These are phyloP conservation scores for Geranomyces variabilis DNA, from an alignment of 192 early-diverging fungal genomes.

Conservation along the genomic window DNA sequence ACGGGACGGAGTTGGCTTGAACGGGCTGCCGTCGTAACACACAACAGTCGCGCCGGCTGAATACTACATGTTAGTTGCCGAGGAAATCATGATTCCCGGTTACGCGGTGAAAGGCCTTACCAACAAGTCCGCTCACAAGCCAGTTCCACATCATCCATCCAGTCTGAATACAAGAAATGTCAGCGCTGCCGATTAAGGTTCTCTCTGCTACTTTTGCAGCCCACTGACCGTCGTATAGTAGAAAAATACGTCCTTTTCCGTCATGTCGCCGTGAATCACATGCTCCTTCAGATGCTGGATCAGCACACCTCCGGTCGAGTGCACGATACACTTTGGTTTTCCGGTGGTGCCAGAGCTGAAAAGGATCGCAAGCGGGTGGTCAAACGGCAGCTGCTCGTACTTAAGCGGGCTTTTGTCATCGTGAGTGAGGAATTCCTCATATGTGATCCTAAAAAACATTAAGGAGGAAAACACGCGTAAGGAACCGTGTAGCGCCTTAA, in stretches of 20 bases:
- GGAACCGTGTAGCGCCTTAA: no score
- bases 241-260: conserved; percentile 77
- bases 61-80: no score
- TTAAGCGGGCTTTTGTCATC: conserved; percentile 45
- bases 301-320: conserved; percentile 86
- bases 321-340: conserved; percentile 95
- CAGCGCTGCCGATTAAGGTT: background rate
- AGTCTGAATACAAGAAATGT: conserved; percentile 40
- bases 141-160: conserved; percentile 99
- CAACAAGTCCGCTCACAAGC: conserved; percentile 78
- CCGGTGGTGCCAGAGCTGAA: conserved; percentile 92
- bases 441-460: conserved; percentile 19
- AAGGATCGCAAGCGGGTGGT: conserved; percentile 89
- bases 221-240: conserved; percentile 60
- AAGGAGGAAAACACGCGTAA: conserved; percentile 1
- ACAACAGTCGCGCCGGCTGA: conserved; percentile 18
- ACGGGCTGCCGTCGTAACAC: conserved; percentile 92
- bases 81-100: no score
- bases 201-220: background rate
- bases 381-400: conserved; percentile 87
- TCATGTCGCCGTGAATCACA: conserved; percentile 80
- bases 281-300: conserved; percentile 96
- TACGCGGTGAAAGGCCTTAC: no score
- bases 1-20: conserved; percentile 74
- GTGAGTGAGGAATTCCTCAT: conserved; percentile 58